Evolutionary conservation across 768 basidiomycete genomes (phyloP), one percentile per base, ranked within the genome.

Genomic region (Tulasnella sp.): DNA sequence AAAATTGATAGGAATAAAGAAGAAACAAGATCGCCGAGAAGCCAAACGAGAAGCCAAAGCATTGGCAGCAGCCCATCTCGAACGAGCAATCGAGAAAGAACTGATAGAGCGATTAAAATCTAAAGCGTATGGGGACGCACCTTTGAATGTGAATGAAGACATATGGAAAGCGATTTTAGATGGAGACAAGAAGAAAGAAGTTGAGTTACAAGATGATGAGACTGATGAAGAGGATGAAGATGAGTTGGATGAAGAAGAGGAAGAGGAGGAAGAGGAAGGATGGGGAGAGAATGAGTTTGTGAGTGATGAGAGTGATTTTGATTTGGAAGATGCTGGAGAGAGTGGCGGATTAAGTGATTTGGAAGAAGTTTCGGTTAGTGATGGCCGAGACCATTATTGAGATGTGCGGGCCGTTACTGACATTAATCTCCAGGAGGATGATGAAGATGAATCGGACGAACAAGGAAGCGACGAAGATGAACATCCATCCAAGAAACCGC

Each of bases 101-200:
- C 78, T 98, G 22, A 79, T 99, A 41, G 90, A 93, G 59, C 86
- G 95, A 15, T 74, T 99, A 16, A 91, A 92, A 70, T 83, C 83
- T 47, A 95, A 95, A 66, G 92, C 93, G 15, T 98, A 99, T 62
- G 93, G 95, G 37, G 93, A 98, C 61, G 84, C 86, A 29, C 95
- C 95, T 10, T 75, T 99, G 37, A 98, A 99, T 65, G 92, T 99
- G 53, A 98, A 99, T 66, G 95, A 99, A 67, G 80, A 72, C 35
- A 91, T 98, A 7, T 98, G 95, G 95, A 78, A 81, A 57, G 80
- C 86, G 2, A 82, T 99, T 46, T 69, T 98, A 35, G 88, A 95
- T 61, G 73, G 79, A 41, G 90, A 95, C 62, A 59, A 61, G 47
- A 56, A 55, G 40, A 61, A 60, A 53, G 68, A 59, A 45, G 48